Conservation (phyloP, 371 early-diverging fungal genomes). For the Mortierella sp. region DNA sequence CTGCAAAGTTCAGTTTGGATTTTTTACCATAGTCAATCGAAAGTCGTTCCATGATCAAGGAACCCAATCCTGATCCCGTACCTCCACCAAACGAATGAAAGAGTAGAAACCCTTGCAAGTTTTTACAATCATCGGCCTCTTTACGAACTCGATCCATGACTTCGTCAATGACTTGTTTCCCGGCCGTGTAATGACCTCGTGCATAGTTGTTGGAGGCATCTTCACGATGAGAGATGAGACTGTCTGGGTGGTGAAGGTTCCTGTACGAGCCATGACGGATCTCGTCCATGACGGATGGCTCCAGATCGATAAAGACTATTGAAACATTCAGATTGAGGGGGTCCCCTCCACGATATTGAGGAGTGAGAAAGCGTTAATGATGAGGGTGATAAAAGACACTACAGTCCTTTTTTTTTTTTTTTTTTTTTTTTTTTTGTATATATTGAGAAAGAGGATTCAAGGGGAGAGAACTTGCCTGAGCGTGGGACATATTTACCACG, state of each 20-base stretch:
- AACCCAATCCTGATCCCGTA: constrained; percentile 98
- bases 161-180: constrained; percentile 96
- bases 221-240: constrained; percentile 97
- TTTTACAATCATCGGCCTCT: constrained; percentile 96
- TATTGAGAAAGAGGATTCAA: background rate
- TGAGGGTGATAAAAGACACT: background rate
- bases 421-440: no score
- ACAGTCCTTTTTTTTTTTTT: no score
- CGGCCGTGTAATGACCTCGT: constrained; percentile 99
- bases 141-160: constrained; percentile 96
- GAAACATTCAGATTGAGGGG: no score
- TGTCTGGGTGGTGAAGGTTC: constrained; percentile 95
- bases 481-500: constrained; percentile 19
- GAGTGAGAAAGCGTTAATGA: background rate
- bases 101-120: constrained; percentile 95
- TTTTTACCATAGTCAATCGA: constrained; percentile 98
- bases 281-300: constrained; percentile 97
- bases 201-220: constrained; percentile 99
- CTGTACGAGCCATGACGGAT: constrained; percentile 95
- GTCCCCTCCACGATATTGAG: background rate
- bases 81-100: constrained; percentile 99
- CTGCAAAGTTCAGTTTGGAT: constrained; percentile 98
- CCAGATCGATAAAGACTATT: constrained; percentile 92
- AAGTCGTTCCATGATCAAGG: constrained; percentile 95
- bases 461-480: constrained; percentile 10